These are phyloP conservation scores for Cystobasidium tubakii DNA, from an alignment of 768 basidiomycete genomes.

Conservation along the genomic window DNA sequence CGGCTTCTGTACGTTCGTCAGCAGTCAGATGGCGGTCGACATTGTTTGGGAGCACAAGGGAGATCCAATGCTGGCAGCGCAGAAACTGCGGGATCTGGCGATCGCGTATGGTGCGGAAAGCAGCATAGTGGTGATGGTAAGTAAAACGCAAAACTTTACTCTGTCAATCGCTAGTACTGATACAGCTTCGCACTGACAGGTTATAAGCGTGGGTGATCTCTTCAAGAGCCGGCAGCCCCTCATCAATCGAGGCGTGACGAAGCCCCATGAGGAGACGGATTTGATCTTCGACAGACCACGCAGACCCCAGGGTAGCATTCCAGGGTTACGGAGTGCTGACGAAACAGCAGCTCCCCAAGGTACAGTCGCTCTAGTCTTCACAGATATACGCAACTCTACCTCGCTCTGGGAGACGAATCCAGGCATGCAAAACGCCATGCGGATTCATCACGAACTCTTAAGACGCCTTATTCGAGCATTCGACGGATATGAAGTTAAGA, in stretches of 20 bases:
- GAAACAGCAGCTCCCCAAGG: constrained; percentile 61
- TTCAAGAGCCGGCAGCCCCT: constrained; percentile 52
- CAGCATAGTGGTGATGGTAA: constrained; percentile 96
- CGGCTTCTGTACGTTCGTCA: constrained; percentile 87
- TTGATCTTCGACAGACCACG: constrained; percentile 52
- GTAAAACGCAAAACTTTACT: too few relatives aligned
- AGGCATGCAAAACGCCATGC: constrained; percentile 90
- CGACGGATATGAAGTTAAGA: constrained; percentile 98
- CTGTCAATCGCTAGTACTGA: too few relatives aligned
- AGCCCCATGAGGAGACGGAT: constrained; percentile 53
- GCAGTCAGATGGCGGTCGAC: constrained; percentile 91
- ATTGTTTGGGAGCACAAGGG: constrained; percentile 70
- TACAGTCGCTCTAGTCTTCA: constrained; percentile 87
- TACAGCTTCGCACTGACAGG: background rate
- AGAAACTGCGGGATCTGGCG: constrained; percentile 92
- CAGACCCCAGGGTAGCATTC: constrained; percentile 50
- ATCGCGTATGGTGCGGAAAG: constrained; percentile 93
- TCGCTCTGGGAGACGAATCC: constrained; percentile 92
- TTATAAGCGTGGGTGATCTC: constrained; percentile 59
- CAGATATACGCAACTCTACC: constrained; percentile 95
- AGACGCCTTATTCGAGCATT: constrained; percentile 78
- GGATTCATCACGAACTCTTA: constrained; percentile 77
- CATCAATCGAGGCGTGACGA: constrained; percentile 41
- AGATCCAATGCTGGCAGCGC: constrained; percentile 83
- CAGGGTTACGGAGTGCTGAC: constrained; percentile 69